A percentile compares a stretch with the other conserved stretches of the same genome.
These are phyloP conservation scores for Trichoderma pleuroti DNA, from an alignment of 2,329 filamentous ascomycete species.

Conservation along the genomic window DNA sequence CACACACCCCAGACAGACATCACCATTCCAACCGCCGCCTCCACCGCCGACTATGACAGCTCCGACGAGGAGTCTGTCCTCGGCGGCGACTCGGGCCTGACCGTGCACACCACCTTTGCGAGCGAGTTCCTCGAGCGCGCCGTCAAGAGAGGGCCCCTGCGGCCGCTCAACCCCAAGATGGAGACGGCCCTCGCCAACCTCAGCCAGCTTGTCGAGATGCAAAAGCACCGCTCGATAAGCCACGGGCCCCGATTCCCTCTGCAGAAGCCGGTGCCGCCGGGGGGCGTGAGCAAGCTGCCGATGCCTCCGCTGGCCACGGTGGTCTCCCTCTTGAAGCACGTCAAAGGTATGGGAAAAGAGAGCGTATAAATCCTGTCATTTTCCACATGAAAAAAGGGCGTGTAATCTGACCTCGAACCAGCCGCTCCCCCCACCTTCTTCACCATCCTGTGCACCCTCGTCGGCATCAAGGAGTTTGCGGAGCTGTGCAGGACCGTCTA, in stretches of 20 bases:
- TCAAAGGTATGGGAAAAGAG: constrained; percentile 37
- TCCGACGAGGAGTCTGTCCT: constrained; percentile 41
- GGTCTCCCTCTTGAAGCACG: constrained; percentile 45
- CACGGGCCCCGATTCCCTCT: constrained; percentile 45
- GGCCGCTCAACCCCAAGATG: constrained; percentile 48
- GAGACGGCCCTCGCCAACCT: constrained; percentile 50
- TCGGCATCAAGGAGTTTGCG: constrained; percentile 48
- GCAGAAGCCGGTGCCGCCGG: constrained; percentile 44
- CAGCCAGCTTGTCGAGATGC: constrained; percentile 51
- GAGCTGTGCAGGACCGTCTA: constrained; percentile 49
- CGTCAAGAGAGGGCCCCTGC: constrained; percentile 47
- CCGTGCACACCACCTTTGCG: constrained; percentile 51
- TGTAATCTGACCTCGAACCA: constrained; percentile 22
- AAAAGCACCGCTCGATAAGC: constrained; percentile 40
- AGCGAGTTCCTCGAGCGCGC: constrained; percentile 52
- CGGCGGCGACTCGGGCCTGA: constrained; percentile 47
- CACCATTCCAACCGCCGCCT: constrained; percentile 28
- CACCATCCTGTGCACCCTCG: constrained; percentile 47
- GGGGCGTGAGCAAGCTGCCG: constrained; percentile 48
- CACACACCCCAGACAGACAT: constrained; percentile 28
- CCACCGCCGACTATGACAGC: constrained; percentile 36
- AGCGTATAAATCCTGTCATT: neutral
- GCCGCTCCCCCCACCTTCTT: constrained; percentile 48
- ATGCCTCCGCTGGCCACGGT: constrained; percentile 53
- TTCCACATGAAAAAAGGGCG: neutral